Conservation (phyloP, 2,329 filamentous ascomycete species). For the Cordyceps militaris region DNA sequence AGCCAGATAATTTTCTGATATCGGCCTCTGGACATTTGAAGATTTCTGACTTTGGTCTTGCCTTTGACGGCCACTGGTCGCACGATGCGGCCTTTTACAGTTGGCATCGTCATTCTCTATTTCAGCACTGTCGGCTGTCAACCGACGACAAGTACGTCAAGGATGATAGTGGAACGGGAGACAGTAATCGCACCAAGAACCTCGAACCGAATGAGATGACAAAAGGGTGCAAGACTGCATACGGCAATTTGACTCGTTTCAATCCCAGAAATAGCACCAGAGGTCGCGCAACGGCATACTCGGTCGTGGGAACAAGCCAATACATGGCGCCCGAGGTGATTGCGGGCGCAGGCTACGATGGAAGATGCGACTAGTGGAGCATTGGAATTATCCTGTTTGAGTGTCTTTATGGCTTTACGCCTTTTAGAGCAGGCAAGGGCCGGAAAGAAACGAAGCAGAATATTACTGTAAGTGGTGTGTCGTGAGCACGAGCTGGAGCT, state of each 20-base stretch:
- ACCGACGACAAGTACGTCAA: slow-evolving; percentile 68
- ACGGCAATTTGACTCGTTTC: slow-evolving; percentile 34
- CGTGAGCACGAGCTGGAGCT: slow-evolving; percentile 4
- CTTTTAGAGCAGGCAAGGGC: slow-evolving; percentile 73
- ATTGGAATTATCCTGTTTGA: slow-evolving; percentile 91
- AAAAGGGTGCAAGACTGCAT: slow-evolving; percentile 22
- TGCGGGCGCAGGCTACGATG: slow-evolving; percentile 75
- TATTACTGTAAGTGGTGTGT: slow-evolving; percentile 56
- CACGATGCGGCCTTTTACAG: slow-evolving; percentile 85
- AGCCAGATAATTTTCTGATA: slow-evolving; percentile 95
- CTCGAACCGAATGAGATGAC: slow-evolving; percentile 25
- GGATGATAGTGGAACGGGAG: slow-evolving; percentile 49
- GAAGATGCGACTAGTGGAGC: slow-evolving; percentile 95
- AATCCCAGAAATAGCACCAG: slow-evolving; percentile 50
- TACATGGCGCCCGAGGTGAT: slow-evolving; percentile 98
- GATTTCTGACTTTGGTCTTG: slow-evolving; percentile 92
- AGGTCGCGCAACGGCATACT: slow-evolving; percentile 68
- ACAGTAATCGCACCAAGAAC: slow-evolving; percentile 27
- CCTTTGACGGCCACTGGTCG: slow-evolving; percentile 92
- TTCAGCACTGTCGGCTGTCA: slow-evolving; percentile 67
- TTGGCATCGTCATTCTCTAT: slow-evolving; percentile 69
- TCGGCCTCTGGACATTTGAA: slow-evolving; percentile 83
- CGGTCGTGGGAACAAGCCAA: slow-evolving; percentile 89
- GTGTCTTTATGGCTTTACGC: slow-evolving; percentile 86
- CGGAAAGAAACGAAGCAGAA: slow-evolving; percentile 78